Evolutionary conservation across 371 early-diverging fungal species (phyloP).

Genomic region (Choanephora cucurbitarum): DNA sequence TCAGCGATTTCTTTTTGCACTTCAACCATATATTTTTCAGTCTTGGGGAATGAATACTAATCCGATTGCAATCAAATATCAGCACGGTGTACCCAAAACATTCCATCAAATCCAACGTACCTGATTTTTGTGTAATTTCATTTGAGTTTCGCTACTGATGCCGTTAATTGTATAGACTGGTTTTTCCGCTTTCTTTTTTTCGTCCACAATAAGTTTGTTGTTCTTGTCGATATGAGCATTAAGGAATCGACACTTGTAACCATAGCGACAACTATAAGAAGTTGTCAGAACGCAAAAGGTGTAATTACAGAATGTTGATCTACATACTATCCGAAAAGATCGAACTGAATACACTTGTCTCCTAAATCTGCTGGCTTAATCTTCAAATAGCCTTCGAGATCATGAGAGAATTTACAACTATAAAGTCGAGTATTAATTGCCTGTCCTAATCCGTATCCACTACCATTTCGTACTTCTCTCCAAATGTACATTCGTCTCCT

Average conservation of each 20-base stretch:
- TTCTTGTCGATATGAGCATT: constrained; percentile 66
- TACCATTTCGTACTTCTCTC: constrained; percentile 39
- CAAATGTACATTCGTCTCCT: constrained; percentile 56
- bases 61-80: background rate
- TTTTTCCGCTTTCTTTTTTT: constrained; percentile 47
- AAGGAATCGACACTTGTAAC: constrained; percentile 81
- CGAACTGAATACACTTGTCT: constrained; percentile 71
- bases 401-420: constrained; percentile 71
- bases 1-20: constrained; percentile 42
- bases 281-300: background rate
- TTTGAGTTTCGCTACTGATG: constrained; percentile 47
- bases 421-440: background rate
- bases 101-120: constrained; percentile 6
- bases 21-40: constrained; percentile 41
- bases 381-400: constrained; percentile 61
- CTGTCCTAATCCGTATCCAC: background rate
- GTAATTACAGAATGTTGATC: background rate
- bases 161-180: constrained; percentile 44
- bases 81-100: background rate
- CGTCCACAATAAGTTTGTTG: constrained; percentile 50
- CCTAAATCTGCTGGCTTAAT: constrained; percentile 77
- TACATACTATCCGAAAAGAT: constrained; percentile 70
- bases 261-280: constrained; percentile 48
- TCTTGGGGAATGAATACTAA: constrained; percentile 52
- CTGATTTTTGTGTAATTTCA: constrained; percentile 45